Base-by-base conservation (phyloP, 192 early-diverging fungal genomes). In the Gryganskiella cystojenkinii region DNA sequence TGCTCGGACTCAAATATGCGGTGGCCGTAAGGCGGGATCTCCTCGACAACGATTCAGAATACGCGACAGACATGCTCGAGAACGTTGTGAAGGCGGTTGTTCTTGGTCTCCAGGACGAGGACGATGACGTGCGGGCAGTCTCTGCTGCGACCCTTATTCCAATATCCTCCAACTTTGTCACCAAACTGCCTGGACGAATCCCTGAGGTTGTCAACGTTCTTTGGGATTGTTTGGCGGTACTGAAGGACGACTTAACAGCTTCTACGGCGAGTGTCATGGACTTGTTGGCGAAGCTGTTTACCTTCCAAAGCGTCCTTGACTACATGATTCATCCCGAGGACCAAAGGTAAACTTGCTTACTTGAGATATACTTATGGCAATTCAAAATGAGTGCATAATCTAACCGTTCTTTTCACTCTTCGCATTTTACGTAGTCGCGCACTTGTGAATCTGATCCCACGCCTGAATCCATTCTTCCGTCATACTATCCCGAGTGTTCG, bases 81-180 rank as follows among this genome's bases (percentile, higher is more conserved):
- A 91, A 86, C 11, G 90, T 92, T 15, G 86, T 92, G 13, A 92
- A 83, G 33, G 97, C 96, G 0, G 93, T 98, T 25, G 83, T 98
- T 13, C 81, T 90, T 20, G 98, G 95, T 1, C 80, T 99, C 33
- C 88, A 88, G 31, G 95, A 96, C 56, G 79, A 81, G 45, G 95
- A 99, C 80, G 98, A 99, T 73, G 97, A 98, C 72, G 97, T 99
- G 22, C 89, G 97, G 4, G 90, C 94, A 11, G 96, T 98, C 9
- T 91, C 94, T 13, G 96, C 98, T 0, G 90, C 95, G 3, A 93
- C 95, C 4, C 79, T 99, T 65, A 76, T 96, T 27, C 98, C 98
- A 3, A 87, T 99, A 56, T 90, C 90, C 0, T 93, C 92, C 30
- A 80, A 89, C 42, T 85, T 98, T 69, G 92, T 94, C 11, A 63